phyloP scores from a whole-genome alignment of 495 filamentous ascomycete genomes.

The Choiromyces venosus region DNA sequence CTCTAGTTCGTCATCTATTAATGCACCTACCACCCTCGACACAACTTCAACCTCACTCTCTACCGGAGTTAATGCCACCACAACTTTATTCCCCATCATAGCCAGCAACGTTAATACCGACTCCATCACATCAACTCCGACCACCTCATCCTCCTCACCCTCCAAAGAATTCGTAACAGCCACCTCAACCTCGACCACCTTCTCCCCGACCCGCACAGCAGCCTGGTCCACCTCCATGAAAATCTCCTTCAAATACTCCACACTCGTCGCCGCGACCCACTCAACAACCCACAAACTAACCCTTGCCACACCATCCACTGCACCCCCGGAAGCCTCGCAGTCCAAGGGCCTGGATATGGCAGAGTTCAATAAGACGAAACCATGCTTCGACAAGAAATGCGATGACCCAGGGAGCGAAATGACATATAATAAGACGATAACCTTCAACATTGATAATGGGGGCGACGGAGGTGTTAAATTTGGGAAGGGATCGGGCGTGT shows the following conservation, averaged over 20 bases:
- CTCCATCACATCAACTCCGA: not conserved
- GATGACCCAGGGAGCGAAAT: conserved; percentile 18
- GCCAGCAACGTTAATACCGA: not conserved
- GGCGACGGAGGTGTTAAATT: not conserved
- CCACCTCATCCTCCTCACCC: not conserved
- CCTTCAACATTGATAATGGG: not conserved
- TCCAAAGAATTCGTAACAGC: not conserved
- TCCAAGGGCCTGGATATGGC: not conserved
- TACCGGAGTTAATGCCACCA: not conserved
- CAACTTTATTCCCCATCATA: not conserved
- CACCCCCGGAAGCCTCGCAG: not conserved
- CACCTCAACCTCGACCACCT: not conserved
- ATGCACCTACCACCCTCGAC: not conserved
- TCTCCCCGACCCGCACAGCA: not conserved
- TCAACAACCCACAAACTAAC: conserved; percentile 7
- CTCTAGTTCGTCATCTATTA: not conserved
- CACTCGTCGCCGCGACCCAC: not conserved
- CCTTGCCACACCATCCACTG: not conserved
- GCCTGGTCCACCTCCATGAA: not conserved
- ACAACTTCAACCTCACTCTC: not conserved
- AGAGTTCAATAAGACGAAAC: conserved; percentile 12
- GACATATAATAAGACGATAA: conserved; percentile 15
- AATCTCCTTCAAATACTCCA: not conserved
- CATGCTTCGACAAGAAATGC: conserved; percentile 16
- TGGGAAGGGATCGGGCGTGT: not conserved